Conservation (phyloP, 805 yeast genomes). For the Kuraishia borneana region DNA sequence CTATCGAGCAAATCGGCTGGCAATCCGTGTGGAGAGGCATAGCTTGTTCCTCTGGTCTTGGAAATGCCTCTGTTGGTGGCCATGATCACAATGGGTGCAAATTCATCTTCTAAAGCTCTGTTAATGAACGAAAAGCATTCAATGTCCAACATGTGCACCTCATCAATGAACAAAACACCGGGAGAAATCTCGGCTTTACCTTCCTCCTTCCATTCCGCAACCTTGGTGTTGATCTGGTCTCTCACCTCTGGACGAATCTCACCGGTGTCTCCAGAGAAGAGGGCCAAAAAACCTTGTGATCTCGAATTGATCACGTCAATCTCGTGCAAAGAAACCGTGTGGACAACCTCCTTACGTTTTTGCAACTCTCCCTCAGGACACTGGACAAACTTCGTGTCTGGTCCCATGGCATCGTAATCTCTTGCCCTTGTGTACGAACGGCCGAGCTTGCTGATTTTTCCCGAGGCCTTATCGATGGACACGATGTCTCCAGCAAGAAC, state of each 20-base stretch:
- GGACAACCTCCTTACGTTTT: slow-evolving; percentile 89
- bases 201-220: slow-evolving; percentile 97
- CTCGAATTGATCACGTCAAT: slow-evolving; percentile 96
- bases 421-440: slow-evolving; percentile 93
- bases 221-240: slow-evolving; percentile 92
- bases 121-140: slow-evolving; percentile 94
- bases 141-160: slow-evolving; percentile 95
- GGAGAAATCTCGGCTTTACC: slow-evolving; percentile 98
- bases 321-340: slow-evolving; percentile 96
- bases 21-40: slow-evolving; percentile 94
- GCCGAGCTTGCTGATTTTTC: slow-evolving; percentile 89
- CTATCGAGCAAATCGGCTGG: slow-evolving; percentile 93
- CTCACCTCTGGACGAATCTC: slow-evolving; percentile 94
- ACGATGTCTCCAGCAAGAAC: slow-evolving; percentile 96
- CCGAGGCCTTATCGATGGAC: slow-evolving; percentile 90
- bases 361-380: slow-evolving; percentile 99
- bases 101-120: slow-evolving; percentile 92
- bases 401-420: slow-evolving; percentile 98
- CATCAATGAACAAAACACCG: slow-evolving; percentile 96
- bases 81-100: slow-evolving; percentile 95
- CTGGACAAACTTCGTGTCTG: slow-evolving; percentile 94
- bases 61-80: slow-evolving; percentile 96
- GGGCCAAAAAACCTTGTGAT: slow-evolving; percentile 94
- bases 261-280: slow-evolving; percentile 94
- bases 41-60: slow-evolving; percentile 87